These are phyloP conservation scores for Xylaria sp. DNA, from an alignment of 2,329 filamentous ascomycete species.

Conservation along the genomic window DNA sequence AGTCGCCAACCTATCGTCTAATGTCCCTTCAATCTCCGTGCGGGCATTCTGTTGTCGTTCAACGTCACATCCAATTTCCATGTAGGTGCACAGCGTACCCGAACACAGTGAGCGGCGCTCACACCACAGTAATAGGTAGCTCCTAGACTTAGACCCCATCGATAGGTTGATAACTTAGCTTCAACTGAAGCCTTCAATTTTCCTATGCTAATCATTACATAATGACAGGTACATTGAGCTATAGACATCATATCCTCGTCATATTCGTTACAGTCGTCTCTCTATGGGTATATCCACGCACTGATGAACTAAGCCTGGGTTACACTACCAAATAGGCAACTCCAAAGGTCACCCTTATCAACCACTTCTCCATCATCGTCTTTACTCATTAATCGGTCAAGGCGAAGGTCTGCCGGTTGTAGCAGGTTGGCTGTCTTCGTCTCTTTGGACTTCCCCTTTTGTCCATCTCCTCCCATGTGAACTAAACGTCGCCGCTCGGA, in stretches of 20 bases:
- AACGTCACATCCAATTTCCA: not conserved
- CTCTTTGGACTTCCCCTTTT: slow-evolving; percentile 54
- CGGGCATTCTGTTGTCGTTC: not conserved
- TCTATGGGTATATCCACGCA: not conserved
- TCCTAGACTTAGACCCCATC: not conserved
- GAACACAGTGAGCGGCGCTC: not conserved
- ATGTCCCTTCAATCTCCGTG: not conserved
- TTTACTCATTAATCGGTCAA: slow-evolving; percentile 77
- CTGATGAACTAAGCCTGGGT: slow-evolving; percentile 45
- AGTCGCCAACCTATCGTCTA: not conserved
- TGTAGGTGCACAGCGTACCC: not conserved
- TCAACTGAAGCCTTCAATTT: not conserved
- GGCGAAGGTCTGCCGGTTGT: slow-evolving; percentile 79
- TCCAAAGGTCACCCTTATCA: slow-evolving; percentile 82
- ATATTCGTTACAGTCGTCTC: slow-evolving; percentile 8
- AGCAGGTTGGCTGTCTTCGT: slow-evolving; percentile 86
- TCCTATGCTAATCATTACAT: not conserved
- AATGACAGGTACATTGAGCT: not conserved
- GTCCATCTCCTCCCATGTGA: slow-evolving; percentile 69
- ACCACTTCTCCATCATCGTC: slow-evolving; percentile 82
- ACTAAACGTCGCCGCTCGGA: slow-evolving; percentile 82
- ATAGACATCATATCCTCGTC: slow-evolving; percentile 1
- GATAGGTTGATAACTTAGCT: not conserved
- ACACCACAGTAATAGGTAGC: not conserved
- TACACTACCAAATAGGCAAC: slow-evolving; percentile 80